Evolutionary conservation across 2,329 filamentous ascomycete genomes (phyloP), one percentile per base, ranked within the genome.

Genomic region (Arthrobotrys megalospora): DNA sequence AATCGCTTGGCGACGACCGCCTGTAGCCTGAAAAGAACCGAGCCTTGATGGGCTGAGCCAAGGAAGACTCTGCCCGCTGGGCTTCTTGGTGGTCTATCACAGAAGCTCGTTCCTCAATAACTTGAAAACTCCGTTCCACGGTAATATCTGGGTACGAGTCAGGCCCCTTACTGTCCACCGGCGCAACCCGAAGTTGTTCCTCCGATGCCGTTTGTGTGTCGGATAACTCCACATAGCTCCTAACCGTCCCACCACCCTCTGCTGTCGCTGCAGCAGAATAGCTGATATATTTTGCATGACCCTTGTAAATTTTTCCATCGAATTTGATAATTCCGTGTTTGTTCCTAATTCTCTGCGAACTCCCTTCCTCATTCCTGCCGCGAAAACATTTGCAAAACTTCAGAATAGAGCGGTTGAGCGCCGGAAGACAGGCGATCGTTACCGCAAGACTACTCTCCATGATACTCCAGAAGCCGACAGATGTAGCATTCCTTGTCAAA

Each of bases 371-470:
- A 14, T 36, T 28, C 19, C 21, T 45, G 1, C 66, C 63, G 16
- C n/a, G 45, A 19, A 55, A 62, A 21, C 50, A 48, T n/a, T 52
- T 38, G 19, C 75, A 63, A 14, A 53, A 72, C 8, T 11, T 47
- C 7, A 78, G 21, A 34, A 78, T 66, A 3, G 67, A 53, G 12
- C 63, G 67, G 38, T 79, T 79, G 7, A 79, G 36, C 3, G 76
- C 76, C 14, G 76, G 76, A 1, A 79, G 50, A 28, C 76, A 79
- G 7, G 76, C 76, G 19, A 79, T 70, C 10, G 69, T 79, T 11
- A 79, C 76, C 11, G 76, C 76, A 32, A 79, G 76, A 36, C 68
- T 73, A 41, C 76, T 79, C 36, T 79, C 76, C 69, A 79, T 73
- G 8, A 79, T 79, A 28, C 76, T 75, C 69, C 70, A 79, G 36